Conservation (phyloP, 2,329 filamentous ascomycete species). For the Fonsecaea pugnacius region DNA sequence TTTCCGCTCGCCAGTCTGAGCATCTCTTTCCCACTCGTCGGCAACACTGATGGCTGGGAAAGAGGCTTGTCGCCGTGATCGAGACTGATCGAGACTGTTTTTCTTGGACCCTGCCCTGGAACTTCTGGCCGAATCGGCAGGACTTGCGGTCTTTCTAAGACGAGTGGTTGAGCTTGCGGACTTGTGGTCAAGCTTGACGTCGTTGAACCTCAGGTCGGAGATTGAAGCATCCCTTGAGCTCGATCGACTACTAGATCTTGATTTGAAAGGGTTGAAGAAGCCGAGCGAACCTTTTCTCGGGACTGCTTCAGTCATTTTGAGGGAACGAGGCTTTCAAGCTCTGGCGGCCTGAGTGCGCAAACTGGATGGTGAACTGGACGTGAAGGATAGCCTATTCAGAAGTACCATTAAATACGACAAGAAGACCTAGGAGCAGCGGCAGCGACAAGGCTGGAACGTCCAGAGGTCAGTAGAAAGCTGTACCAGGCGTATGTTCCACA, state of each 20-base stretch:
- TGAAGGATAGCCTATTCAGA: not conserved
- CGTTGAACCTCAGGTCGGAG: conserved; percentile 22
- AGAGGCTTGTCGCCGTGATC: conserved; percentile 19
- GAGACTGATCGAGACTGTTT: conserved; percentile 21
- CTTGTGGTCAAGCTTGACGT: conserved; percentile 13
- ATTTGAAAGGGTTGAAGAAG: conserved; percentile 32
- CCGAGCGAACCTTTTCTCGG: conserved; percentile 28
- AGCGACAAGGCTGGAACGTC: not conserved
- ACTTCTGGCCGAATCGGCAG: conserved; percentile 4
- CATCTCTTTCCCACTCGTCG: conserved; percentile 33
- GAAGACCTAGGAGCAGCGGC: not conserved
- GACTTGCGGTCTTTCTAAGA: conserved; percentile 25
- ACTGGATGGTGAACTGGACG: not conserved
- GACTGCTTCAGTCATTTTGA: conserved; percentile 23
- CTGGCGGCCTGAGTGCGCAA: not conserved
- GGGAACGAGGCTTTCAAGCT: not conserved
- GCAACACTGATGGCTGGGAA: conserved; percentile 19
- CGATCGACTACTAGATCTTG: conserved; percentile 20
- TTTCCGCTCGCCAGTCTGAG: conserved; percentile 37
- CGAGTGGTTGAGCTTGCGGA: conserved; percentile 7
- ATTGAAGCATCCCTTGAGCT: conserved; percentile 26
- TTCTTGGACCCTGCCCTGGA: conserved; percentile 16
- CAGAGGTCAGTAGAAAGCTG: not conserved
- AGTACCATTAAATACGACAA: not conserved
- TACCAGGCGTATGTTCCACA: not conserved